Base-by-base conservation (phyloP, 495 filamentous ascomycete genomes). In the Neurospora sublineolata region DNA sequence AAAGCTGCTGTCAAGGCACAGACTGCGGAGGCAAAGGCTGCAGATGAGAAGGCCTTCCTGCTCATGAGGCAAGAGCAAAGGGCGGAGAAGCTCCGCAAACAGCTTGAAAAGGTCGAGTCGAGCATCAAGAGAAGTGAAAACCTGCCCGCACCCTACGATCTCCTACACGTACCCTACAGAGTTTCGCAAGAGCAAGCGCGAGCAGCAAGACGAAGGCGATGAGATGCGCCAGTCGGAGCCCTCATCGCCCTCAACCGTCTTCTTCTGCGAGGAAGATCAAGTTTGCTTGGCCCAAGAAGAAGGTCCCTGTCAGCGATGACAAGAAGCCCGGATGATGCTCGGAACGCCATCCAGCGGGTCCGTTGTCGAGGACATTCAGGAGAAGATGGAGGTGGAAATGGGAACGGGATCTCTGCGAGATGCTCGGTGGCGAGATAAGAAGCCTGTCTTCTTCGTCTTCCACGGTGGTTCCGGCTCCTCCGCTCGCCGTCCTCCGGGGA, bases 391-490 rank as follows among this genome's bases (percentile, higher is more conserved):
- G 84, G 85, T 84, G 72, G 91, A 92, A 81, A 91, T 94, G 77
- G 88, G 90, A 87, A 92, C 84, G 14, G 14, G 39, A 16, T 3
- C 3, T n/a, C 40, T 42, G 40, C 40, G 40, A 42, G 40, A 16
- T n/a, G 40, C 40, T 42, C 82, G 92, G 85, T 72, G 58, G 37
- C 30, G 71, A 86, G 88, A 91, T 73, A 86, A 90, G 77, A 96
- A 96, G 88, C 94, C 94, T 72, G 88, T 97, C 76, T 97, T 94
- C 87, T 89, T 97, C 80, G 94, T 97, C 82, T 97, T 97, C 88
- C 94, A 97, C 86, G 94, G 93, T 77, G 94, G 94, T 73, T 94
- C 92, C 69, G 93, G 94, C 71, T 92, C 16, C 89, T 23, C 41
- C n/a, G 10, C 11, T 23, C 44, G 3, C 44, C 44, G 44, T 4